Evolutionary conservation across 179 eudicot species (phyloP).

Genomic region (Silene noctiflora): DNA sequence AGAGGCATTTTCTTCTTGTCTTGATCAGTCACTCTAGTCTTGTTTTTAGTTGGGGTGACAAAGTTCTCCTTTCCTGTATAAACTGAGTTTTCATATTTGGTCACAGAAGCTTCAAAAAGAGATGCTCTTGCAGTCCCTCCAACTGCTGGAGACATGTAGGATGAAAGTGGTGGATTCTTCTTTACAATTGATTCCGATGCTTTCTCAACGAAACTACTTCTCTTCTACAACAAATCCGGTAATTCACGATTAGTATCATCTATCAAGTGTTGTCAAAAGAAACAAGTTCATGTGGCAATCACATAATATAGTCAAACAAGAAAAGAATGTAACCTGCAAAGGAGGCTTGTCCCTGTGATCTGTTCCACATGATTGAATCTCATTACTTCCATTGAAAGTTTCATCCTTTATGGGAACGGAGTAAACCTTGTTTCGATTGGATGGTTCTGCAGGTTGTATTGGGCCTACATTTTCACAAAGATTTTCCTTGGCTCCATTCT

Average conservation of each 20-base stretch:
- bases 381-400: conserved; percentile 22
- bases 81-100: conserved; percentile 10
- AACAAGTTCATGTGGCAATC: too few relatives aligned
- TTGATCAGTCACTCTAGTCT: conserved; percentile 21
- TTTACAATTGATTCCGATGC: conserved; percentile 29
- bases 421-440: neutral
- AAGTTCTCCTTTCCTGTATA: conserved; percentile 43
- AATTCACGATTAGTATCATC: neutral
- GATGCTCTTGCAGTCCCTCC: conserved; percentile 26
- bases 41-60: conserved; percentile 39
- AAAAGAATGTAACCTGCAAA: conserved; percentile 41
- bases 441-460: neutral
- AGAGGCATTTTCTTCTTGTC: conserved; percentile 49
- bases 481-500: conserved; percentile 2
- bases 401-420: conserved; percentile 16
- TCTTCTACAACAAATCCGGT: conserved; percentile 21
- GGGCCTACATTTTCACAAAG: neutral
- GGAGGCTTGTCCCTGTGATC: conserved; percentile 41
- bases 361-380: conserved; percentile 25
- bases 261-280: neutral
- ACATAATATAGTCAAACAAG: too few relatives aligned
- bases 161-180: conserved; percentile 46
- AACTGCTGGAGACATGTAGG: conserved; percentile 41
- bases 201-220: conserved; percentile 24
- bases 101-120: conserved; percentile 9